Percentiles rank a stretch among this genome's conserved stretches.
phyloP scores from a whole-genome alignment of 2,329 filamentous ascomycete species.

The Ophiostoma australiae region DNA sequence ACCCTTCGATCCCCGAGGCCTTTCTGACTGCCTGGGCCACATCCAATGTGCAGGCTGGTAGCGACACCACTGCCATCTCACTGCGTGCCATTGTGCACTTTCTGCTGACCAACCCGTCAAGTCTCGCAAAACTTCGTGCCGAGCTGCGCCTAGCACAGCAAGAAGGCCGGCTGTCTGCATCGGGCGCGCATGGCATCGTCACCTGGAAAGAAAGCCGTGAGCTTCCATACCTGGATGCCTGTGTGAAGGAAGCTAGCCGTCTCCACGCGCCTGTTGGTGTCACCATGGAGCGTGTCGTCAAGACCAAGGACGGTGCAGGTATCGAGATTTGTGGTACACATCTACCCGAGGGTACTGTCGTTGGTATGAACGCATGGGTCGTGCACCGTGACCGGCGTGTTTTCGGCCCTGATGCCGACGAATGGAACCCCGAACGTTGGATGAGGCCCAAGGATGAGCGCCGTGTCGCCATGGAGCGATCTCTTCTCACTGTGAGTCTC shows the following conservation, averaged over 20 bases:
- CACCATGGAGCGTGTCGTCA: conserved; percentile 46
- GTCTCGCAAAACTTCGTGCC: conserved; percentile 30
- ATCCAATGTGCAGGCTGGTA: conserved; percentile 36
- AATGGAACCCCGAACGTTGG: conserved; percentile 47
- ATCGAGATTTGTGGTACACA: conserved; percentile 37
- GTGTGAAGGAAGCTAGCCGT: conserved; percentile 48
- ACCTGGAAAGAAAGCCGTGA: conserved; percentile 28
- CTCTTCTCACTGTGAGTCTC: conserved; percentile 15
- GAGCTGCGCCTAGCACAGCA: conserved; percentile 34
- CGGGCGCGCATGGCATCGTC: conserved; percentile 11
- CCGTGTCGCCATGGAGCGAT: conserved; percentile 35
- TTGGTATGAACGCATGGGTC: conserved; percentile 42
- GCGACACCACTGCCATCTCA: conserved; percentile 36
- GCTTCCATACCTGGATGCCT: conserved; percentile 45
- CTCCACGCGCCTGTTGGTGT: conserved; percentile 47
- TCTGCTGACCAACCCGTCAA: conserved; percentile 33
- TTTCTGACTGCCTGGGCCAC: conserved; percentile 36
- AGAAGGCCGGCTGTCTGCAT: conserved; percentile 17
- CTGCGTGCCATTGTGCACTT: conserved; percentile 37
- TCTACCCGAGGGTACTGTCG: conserved; percentile 37
- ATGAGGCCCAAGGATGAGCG: conserved; percentile 35
- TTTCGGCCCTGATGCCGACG: conserved; percentile 44
- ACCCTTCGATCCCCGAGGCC: background rate
- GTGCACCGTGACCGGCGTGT: conserved; percentile 37
- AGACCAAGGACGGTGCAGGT: conserved; percentile 31